Conservation (phyloP, 148 eudicot genomes). For the Cornus florida region DNA sequence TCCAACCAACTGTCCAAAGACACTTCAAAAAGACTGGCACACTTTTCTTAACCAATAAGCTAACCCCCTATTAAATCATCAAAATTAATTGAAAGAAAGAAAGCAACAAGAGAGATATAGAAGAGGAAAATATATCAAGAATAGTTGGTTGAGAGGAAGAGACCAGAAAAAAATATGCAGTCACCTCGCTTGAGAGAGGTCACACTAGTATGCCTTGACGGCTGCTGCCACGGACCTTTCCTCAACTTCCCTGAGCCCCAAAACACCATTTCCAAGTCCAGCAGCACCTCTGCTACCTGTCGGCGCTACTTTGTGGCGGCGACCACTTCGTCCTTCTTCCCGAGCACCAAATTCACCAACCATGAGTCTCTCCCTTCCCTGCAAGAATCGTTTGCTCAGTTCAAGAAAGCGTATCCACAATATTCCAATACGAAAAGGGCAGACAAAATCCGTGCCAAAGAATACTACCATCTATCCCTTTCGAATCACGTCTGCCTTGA, state of each 20-base stretch:
- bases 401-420: constrained; percentile 64
- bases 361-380: constrained; percentile 75
- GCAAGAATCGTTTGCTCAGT: constrained; percentile 63
- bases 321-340: constrained; percentile 65
- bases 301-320: constrained; percentile 48
- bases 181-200: constrained; percentile 56
- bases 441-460: constrained; percentile 63
- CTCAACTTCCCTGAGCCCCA: constrained; percentile 33
- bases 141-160: neutral
- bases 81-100: neutral
- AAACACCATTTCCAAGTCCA: constrained; percentile 27
- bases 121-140: neutral
- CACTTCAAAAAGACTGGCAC: neutral
- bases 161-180: constrained; percentile 37
- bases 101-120: constrained; percentile 10
- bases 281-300: constrained; percentile 50
- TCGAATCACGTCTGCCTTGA: constrained; percentile 82
- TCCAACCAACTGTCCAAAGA: constrained; percentile 11
- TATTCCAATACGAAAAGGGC: constrained; percentile 52
- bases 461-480: constrained; percentile 63
- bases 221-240: constrained; percentile 57
- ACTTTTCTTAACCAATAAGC: constrained; percentile 31
- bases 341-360: constrained; percentile 65
- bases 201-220: constrained; percentile 45
- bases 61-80: neutral